Evolutionary conservation across 2,329 filamentous ascomycete genomes (phyloP).

Genomic region (Elsinoe ampelina): DNA sequence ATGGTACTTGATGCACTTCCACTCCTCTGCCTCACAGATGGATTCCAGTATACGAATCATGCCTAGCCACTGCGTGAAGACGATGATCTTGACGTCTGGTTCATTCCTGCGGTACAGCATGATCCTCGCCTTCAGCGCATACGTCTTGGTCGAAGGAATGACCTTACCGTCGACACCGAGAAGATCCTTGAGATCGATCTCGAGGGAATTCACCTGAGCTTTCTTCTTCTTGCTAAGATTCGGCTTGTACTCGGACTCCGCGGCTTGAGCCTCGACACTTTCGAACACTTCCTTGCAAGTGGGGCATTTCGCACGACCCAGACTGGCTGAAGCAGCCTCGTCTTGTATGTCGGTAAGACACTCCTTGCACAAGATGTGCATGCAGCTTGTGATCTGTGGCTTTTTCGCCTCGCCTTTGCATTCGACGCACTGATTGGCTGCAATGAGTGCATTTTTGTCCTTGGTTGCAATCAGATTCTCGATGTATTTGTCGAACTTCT

Average conservation of each 20-base stretch:
- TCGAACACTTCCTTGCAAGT: constrained; percentile 27
- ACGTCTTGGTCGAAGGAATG: constrained; percentile 37
- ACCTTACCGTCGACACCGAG: constrained; percentile 29
- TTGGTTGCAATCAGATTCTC: constrained; percentile 33
- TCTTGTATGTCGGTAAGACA: constrained; percentile 35
- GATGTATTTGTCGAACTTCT: not conserved
- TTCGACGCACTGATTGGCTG: constrained; percentile 29
- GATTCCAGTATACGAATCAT: constrained; percentile 43
- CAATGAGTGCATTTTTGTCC: constrained; percentile 30
- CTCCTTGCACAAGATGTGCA: constrained; percentile 46
- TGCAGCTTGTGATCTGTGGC: constrained; percentile 42
- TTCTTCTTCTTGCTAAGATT: constrained; percentile 22
- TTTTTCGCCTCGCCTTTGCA: constrained; percentile 35
- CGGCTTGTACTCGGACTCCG: too few species aligned
- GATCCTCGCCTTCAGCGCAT: constrained; percentile 37
- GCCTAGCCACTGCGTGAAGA: constrained; percentile 51
- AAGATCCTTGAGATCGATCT: constrained; percentile 29
- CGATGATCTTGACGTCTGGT: constrained; percentile 44
- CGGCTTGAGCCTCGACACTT: constrained; percentile 20
- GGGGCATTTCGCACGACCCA: constrained; percentile 21
- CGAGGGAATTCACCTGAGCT: not conserved
- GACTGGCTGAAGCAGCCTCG: constrained; percentile 19
- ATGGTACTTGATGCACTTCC: constrained; percentile 39
- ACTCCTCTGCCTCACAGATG: constrained; percentile 43
- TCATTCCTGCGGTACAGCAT: constrained; percentile 36